Percentiles rank a stretch among this genome's conserved stretches.
These are phyloP conservation scores for Austroboletus rostrupii DNA, from an alignment of 1,284 basidiomycete species.

Conservation along the genomic window DNA sequence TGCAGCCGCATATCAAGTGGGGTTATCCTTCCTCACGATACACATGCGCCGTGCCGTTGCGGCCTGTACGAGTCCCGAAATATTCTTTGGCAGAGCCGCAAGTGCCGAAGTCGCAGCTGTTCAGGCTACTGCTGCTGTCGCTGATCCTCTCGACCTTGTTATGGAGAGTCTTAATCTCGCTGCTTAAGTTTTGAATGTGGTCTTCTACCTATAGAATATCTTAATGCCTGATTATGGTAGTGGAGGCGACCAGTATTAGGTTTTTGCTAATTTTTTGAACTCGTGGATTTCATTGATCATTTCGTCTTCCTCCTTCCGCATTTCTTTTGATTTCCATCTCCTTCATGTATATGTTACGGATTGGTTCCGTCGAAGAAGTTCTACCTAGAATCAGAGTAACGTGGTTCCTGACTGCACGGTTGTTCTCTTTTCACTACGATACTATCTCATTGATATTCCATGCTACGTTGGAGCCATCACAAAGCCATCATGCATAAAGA, in stretches of 20 bases:
- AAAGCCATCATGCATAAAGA: too few species aligned
- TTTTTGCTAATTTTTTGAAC: neutral
- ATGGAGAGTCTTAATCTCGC: constrained; percentile 53
- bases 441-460: too few species aligned
- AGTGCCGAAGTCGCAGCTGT: constrained; percentile 35
- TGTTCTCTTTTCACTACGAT: too few species aligned
- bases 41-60: constrained; percentile 95
- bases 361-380: constrained; percentile 15
- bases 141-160: constrained; percentile 66
- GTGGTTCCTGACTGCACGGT: too few species aligned
- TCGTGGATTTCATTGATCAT: too few species aligned
- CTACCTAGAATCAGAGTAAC: too few species aligned
- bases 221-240: constrained; percentile 10
- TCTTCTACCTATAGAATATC: constrained; percentile 5
- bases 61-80: constrained; percentile 87
- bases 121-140: constrained; percentile 38
- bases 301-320: neutral
- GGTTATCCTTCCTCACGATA: constrained; percentile 88
- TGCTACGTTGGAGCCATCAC: too few species aligned
- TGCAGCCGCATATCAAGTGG: constrained; percentile 89
- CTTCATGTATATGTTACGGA: neutral
- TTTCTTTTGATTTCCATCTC: neutral
- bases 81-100: constrained; percentile 68
- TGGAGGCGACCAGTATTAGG: neutral
- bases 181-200: constrained; percentile 14